These are phyloP conservation scores for Pontederia crassipes DNA, from an alignment of 176 grass and related monocot species.

Conservation along the genomic window DNA sequence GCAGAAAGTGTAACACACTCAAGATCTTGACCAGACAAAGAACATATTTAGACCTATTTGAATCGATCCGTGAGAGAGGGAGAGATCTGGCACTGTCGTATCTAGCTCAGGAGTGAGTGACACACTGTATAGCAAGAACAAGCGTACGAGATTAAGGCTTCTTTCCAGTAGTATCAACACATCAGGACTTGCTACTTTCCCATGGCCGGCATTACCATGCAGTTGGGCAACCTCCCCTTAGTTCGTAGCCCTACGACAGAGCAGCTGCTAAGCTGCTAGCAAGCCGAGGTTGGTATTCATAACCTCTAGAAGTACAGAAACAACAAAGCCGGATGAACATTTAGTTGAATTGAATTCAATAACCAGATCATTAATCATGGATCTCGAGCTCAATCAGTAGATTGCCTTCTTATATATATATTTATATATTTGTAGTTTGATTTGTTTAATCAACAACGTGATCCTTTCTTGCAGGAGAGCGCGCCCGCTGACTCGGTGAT, in stretches of 20 bases:
- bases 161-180: constrained; percentile 6
- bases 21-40: too few species aligned
- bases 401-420: neutral
- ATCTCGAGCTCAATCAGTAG: too few species aligned
- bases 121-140: too few species aligned
- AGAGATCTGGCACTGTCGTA: too few species aligned
- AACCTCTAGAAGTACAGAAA: neutral
- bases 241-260: neutral
- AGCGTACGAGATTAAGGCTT: neutral
- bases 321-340: neutral
- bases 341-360: neutral
- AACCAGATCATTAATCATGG: too few species aligned
- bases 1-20: too few species aligned
- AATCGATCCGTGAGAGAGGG: too few species aligned
- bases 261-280: neutral
- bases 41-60: too few species aligned
- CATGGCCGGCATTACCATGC: neutral
- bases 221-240: neutral
- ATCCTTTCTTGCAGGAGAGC: constrained; percentile 12
- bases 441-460: neutral
- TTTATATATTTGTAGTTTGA: neutral
- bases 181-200: neutral
- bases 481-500: constrained; percentile 5
- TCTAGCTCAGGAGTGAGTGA: too few species aligned
- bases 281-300: constrained; percentile 4